Percentiles rank a stretch among this genome's conserved stretches.
These are phyloP conservation scores for Colletotrichum sp. DNA, from an alignment of 2,329 filamentous ascomycete genomes.

Conservation along the genomic window DNA sequence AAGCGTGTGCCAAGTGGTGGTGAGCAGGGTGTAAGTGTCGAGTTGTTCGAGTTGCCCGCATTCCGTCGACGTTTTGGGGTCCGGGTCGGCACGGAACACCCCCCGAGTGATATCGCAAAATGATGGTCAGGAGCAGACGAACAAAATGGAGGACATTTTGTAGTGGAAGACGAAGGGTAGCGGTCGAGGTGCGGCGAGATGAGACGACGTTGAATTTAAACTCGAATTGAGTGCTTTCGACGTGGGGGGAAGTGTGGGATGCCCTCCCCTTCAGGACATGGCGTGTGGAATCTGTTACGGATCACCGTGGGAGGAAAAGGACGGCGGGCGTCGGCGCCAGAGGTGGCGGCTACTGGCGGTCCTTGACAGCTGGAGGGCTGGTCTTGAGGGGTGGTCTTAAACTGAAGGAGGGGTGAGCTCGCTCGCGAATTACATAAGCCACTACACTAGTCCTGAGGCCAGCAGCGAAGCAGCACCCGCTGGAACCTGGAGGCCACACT, in stretches of 20 bases:
- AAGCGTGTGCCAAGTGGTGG: background rate
- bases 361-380: background rate
- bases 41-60: background rate
- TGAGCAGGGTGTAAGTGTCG: background rate
- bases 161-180: background rate
- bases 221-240: slow-evolving; percentile 20
- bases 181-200: background rate
- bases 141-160: background rate
- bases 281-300: slow-evolving; percentile 18
- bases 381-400: background rate
- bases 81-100: background rate
- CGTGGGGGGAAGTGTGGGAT: slow-evolving; percentile 21
- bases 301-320: background rate
- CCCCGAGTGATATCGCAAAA: slow-evolving; percentile 23
- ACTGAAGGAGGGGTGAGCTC: background rate
- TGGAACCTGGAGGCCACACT: background rate
- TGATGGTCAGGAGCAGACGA: slow-evolving; percentile 17
- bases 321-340: background rate
- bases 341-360: background rate
- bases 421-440: background rate
- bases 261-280: slow-evolving; percentile 13
- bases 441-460: background rate
- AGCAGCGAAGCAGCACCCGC: background rate
- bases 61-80: background rate
- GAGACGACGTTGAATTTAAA: slow-evolving; percentile 27